phyloP scores from a whole-genome alignment of 495 filamentous ascomycete genomes.

The Penicillium lividum region DNA sequence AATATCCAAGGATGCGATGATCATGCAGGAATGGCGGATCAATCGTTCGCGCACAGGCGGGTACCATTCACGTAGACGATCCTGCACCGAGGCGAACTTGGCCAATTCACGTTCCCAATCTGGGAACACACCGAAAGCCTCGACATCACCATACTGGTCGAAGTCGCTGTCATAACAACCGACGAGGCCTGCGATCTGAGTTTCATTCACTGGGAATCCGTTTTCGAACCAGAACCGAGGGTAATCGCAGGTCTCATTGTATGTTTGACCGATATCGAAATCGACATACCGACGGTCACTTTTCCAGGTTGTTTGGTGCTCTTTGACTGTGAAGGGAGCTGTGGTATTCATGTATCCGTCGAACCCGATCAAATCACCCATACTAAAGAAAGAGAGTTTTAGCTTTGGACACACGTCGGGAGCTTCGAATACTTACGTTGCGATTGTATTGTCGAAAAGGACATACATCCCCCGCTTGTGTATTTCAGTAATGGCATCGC shows the following conservation, averaged over 20 bases:
- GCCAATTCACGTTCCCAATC: constrained; percentile 68
- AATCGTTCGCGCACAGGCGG: constrained; percentile 58
- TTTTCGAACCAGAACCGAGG: constrained; percentile 68
- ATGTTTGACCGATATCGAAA: constrained; percentile 58
- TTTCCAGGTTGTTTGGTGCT: constrained; percentile 62
- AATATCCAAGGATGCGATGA: constrained; percentile 61
- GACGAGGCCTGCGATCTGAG: constrained; percentile 43
- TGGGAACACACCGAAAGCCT: constrained; percentile 66
- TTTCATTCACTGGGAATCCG: constrained; percentile 53
- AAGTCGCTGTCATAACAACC: constrained; percentile 72
- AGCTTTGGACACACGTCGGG: no score
- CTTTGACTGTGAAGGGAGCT: constrained; percentile 57
- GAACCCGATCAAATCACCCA: constrained; percentile 71
- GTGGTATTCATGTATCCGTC: constrained; percentile 64
- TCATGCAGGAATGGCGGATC: constrained; percentile 65
- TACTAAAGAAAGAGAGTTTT: constrained; percentile 24
- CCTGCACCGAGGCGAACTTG: constrained; percentile 75
- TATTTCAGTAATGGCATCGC: constrained; percentile 62
- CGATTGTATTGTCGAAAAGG: constrained; percentile 69
- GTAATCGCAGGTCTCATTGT: constrained; percentile 60
- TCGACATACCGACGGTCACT: constrained; percentile 57
- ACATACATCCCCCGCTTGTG: constrained; percentile 69
- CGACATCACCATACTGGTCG: constrained; percentile 68
- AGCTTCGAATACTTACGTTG: constrained; percentile 52
- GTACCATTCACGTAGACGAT: constrained; percentile 71